These are phyloP conservation scores for Sarcomyxa edulis DNA, from an alignment of 768 basidiomycete genomes.

Conservation along the genomic window DNA sequence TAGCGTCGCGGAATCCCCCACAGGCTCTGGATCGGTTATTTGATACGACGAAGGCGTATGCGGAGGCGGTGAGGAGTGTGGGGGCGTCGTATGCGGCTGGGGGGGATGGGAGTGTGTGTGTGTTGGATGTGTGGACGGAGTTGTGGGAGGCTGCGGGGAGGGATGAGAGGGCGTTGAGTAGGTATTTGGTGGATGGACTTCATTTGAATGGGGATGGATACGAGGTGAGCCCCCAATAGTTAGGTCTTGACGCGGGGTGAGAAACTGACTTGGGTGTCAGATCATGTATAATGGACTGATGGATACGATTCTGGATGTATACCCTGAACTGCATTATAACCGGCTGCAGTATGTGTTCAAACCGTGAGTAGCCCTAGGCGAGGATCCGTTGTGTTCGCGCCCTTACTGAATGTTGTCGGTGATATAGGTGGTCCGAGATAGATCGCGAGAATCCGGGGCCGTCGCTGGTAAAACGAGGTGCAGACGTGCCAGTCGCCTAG, in stretches of 20 bases:
- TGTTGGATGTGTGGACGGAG: constrained; percentile 70
- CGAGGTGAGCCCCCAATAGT: constrained; percentile 36
- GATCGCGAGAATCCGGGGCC: constrained; percentile 14
- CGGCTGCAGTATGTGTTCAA: constrained; percentile 54
- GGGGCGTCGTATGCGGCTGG: too few species aligned
- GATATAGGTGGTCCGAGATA: constrained; percentile 33
- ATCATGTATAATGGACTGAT: constrained; percentile 62
- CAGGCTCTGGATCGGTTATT: constrained; percentile 54
- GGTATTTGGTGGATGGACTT: constrained; percentile 68
- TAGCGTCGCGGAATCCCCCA: constrained; percentile 45
- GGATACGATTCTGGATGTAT: constrained; percentile 45
- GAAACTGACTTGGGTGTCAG: constrained; percentile 27
- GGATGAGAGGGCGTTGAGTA: constrained; percentile 44
- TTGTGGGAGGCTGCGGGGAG: constrained; percentile 74
- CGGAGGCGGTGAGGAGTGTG: constrained; percentile 61
- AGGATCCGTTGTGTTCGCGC: too few species aligned
- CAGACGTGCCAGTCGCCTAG: too few species aligned
- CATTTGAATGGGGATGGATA: constrained; percentile 79
- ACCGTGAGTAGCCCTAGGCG: too few species aligned
- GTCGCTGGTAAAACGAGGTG: neutral
- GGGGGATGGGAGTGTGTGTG: constrained; percentile 49
- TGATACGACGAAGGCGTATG: constrained; percentile 60
- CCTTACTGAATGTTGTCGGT: neutral
- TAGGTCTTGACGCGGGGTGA: neutral
- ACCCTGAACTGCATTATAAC: constrained; percentile 68